Evolutionary conservation across 2,329 filamentous ascomycete species (phyloP).

Genomic region (Stachybotrys chlorohalonatus): DNA sequence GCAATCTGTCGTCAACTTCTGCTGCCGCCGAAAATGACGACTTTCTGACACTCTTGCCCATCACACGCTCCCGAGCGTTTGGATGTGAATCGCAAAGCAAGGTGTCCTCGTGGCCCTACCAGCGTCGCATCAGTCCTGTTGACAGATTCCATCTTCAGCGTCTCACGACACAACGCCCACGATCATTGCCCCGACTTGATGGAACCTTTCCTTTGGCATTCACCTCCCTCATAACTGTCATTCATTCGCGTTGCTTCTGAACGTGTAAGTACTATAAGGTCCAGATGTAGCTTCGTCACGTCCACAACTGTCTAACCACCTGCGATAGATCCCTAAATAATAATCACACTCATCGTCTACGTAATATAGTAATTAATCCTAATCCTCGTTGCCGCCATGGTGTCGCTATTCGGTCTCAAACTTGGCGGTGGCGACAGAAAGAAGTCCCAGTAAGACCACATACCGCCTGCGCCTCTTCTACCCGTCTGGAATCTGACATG

Average conservation of each 20-base stretch:
- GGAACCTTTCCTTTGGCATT: no score
- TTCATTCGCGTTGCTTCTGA: no score
- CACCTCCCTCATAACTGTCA: no score
- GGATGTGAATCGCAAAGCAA: neutral
- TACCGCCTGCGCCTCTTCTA: neutral
- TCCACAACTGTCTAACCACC: neutral
- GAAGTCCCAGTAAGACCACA: conserved; percentile 35
- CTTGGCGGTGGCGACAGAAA: conserved; percentile 44
- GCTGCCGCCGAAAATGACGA: neutral
- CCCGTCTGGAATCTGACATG: neutral
- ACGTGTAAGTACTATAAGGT: no score
- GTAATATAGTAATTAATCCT: neutral
- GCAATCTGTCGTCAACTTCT: neutral
- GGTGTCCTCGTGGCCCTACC: neutral
- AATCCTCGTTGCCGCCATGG: conserved; percentile 28
- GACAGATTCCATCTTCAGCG: no score
- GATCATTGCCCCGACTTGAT: no score
- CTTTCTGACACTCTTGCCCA: neutral
- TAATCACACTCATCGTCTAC: neutral
- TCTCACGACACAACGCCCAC: no score
- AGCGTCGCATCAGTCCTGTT: neutral
- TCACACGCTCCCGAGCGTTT: no score
- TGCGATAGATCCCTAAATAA: neutral
- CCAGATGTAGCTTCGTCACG: no score
- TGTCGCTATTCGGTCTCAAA: conserved; percentile 50